Evolutionary conservation across 192 early-diverging fungal genomes (phyloP).

Genomic region (Coemansia sp.): DNA sequence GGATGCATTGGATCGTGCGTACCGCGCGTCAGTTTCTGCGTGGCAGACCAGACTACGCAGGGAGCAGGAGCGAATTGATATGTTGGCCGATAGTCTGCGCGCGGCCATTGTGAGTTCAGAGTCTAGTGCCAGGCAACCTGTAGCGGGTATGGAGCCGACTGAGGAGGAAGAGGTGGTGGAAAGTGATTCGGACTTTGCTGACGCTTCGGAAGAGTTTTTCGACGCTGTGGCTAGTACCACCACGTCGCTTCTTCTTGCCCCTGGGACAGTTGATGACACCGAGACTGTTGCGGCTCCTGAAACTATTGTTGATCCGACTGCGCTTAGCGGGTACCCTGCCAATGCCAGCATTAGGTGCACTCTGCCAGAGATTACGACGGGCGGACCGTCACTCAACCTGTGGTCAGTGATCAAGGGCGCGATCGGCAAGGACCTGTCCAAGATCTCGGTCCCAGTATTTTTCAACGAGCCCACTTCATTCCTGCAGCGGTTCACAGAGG

Average conservation of each 20-base stretch:
- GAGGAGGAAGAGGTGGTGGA: constrained; percentile 30
- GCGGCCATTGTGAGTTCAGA: constrained; percentile 47
- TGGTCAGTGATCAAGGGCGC: constrained; percentile 88
- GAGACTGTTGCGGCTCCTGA: neutral
- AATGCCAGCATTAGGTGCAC: constrained; percentile 32
- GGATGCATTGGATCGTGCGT: constrained; percentile 18
- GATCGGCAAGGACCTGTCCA: constrained; percentile 81
- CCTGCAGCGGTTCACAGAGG: constrained; percentile 82
- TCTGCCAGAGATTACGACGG: constrained; percentile 51
- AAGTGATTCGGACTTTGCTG: constrained; percentile 53
- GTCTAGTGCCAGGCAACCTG: no score
- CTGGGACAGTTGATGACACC: no score
- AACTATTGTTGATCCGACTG: constrained; percentile 25
- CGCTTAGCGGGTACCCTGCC: constrained; percentile 36
- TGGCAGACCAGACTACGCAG: constrained; percentile 36
- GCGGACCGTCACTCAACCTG: constrained; percentile 67
- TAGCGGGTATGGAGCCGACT: no score
- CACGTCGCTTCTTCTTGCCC: constrained; percentile 6
- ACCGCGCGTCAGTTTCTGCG: constrained; percentile 20
- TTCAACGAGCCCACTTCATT: constrained; percentile 88
- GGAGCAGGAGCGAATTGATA: constrained; percentile 52
- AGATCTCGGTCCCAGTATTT: constrained; percentile 82
- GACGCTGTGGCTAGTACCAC: constrained; percentile 55
- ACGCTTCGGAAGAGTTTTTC: constrained; percentile 64
- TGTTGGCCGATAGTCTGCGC: constrained; percentile 52